These are phyloP conservation scores for Blastobotrys muscicola DNA, from an alignment of 805 yeast genomes.

Conservation along the genomic window DNA sequence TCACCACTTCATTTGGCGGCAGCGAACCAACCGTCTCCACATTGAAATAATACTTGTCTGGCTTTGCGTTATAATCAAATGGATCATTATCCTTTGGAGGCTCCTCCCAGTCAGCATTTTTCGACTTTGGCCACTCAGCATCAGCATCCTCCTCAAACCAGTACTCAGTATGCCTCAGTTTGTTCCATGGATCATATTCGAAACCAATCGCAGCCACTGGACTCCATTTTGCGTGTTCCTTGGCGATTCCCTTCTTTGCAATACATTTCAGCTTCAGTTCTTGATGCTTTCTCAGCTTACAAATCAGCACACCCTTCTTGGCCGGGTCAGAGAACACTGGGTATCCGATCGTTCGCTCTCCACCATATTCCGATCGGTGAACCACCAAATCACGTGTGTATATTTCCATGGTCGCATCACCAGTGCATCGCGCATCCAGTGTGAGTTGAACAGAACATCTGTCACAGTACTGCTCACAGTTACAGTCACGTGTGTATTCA, in stretches of 20 bases:
- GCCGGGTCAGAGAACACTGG: conserved; percentile 78
- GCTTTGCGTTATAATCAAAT: conserved; percentile 77
- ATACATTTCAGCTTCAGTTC: conserved; percentile 82
- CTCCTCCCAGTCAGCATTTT: conserved; percentile 92
- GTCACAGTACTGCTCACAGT: conserved; percentile 95
- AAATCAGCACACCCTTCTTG: conserved; percentile 77
- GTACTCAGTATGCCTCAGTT: conserved; percentile 86
- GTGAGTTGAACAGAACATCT: conserved; percentile 85
- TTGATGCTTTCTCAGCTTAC: conserved; percentile 87
- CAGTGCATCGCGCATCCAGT: conserved; percentile 79
- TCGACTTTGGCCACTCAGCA: conserved; percentile 87
- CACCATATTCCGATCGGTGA: conserved; percentile 32
- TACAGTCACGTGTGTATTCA: conserved; percentile 81
- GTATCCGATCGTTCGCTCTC: conserved; percentile 49
- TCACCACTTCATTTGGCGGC: conserved; percentile 80
- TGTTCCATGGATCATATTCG: conserved; percentile 99
- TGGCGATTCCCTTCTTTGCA: conserved; percentile 95
- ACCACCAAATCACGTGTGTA: conserved; percentile 72
- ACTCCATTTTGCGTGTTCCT: conserved; percentile 98
- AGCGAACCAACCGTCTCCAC: conserved; percentile 90
- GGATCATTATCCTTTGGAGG: conserved; percentile 80
- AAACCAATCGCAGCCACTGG: conserved; percentile 94
- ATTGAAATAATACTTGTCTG: conserved; percentile 73
- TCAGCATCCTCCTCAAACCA: conserved; percentile 92
- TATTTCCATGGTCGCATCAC: conserved; percentile 80